Evolutionary conservation across 768 basidiomycete species (phyloP), one percentile per base, ranked within the genome.

Genomic region (Pleurotus tuoliensis): DNA sequence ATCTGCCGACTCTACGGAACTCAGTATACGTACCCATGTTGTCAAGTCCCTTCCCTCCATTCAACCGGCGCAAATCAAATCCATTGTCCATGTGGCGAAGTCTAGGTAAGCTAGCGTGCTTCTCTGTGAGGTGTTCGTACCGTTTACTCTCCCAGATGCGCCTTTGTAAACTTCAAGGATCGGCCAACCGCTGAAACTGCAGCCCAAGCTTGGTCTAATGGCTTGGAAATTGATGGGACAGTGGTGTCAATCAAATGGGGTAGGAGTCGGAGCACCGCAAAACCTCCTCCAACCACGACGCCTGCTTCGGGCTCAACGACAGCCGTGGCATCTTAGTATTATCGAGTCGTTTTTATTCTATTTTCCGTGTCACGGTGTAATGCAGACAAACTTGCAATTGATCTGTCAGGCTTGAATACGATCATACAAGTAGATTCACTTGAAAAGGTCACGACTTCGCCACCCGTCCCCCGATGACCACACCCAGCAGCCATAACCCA

Each of bases 111-210:
- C 66, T 34, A 11, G 11, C 2, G 30, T 34, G 9, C 30, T 11
- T 34, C 30, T 34, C 11, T 34, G 30, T 9, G 30, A 34, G 30
- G 30, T 34, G 4, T 34, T 12, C 30, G 52, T 47, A 38, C 54
- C 51, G 57, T 47, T 61, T n/a, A 16, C 16, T 52, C 16, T 40
- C 13, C 57, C 37, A 91, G 91, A 70, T 96, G 94, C 72, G 97
- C 96, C 1, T 99, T 99, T 70, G 81, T 97, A 53, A 98, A 98
- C 70, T 98, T 98, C 76, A 86, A 81, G 62, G 83, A 89, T 54
- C 82, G 97, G 16, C 65, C 76, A 5, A 77, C 82, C n/a, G 95
- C 97, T 13, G 97, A 99, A 71, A 75, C 77, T 13, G 94, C 92
- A 0, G 95, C 95, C 0, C 83, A 90, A 60, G 87, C 89, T 8